phyloP scores from a whole-genome alignment of 805 yeast genomes.

The Clavispora phyllophila region DNA sequence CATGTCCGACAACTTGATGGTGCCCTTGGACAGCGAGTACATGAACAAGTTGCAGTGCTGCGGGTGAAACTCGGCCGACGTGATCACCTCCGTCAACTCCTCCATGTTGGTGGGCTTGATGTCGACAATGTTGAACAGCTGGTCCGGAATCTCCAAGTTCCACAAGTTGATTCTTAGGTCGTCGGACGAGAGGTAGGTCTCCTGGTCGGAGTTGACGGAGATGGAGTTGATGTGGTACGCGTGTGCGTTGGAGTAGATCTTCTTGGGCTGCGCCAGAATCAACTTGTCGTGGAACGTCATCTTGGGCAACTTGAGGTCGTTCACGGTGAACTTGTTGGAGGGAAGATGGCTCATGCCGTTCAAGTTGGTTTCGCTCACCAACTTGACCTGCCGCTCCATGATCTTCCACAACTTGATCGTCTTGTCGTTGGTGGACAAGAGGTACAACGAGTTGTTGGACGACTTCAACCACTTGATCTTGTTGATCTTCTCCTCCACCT shows the following conservation, averaged over 20 bases:
- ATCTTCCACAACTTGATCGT: conserved; percentile 98
- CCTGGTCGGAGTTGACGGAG: conserved; percentile 91
- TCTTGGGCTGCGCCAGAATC: conserved; percentile 90
- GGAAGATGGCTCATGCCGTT: conserved; percentile 17
- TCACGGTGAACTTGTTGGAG: conserved; percentile 24
- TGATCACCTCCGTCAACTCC: conserved; percentile 95
- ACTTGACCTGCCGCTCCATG: conserved; percentile 82
- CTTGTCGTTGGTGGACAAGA: conserved; percentile 91
- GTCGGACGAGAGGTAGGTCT: conserved; percentile 88
- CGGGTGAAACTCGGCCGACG: conserved; percentile 96
- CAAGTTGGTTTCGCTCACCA: conserved; percentile 88
- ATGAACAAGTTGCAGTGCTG: conserved; percentile 84
- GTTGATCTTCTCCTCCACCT: conserved; percentile 96
- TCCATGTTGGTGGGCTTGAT: conserved; percentile 98
- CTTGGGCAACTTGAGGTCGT: conserved; percentile 71
- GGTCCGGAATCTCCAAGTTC: conserved; percentile 92
- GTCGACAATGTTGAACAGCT: conserved; percentile 94
- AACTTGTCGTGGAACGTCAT: conserved; percentile 91
- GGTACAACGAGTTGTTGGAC: conserved; percentile 82
- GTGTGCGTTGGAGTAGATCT: conserved; percentile 91
- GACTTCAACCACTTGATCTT: conserved; percentile 94
- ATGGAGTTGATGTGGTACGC: conserved; percentile 97
- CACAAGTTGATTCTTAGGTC: conserved; percentile 93
- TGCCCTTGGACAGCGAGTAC: conserved; percentile 94
- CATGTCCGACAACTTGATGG: conserved; percentile 94